Conservation (phyloP, 331 rosid species). For the Rosa hybrid region DNA sequence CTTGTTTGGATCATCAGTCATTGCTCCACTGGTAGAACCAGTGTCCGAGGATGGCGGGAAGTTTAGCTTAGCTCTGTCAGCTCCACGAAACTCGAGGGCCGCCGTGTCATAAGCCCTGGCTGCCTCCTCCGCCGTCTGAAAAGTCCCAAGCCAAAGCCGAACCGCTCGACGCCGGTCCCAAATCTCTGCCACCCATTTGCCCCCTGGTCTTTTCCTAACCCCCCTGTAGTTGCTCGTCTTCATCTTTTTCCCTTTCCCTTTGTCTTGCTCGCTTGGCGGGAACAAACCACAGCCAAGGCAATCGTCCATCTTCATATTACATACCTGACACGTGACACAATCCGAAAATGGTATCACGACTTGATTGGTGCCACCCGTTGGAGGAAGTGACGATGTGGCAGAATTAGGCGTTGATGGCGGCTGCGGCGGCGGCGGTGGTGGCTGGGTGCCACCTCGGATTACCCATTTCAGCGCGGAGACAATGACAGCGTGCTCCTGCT, state of each 20-base stretch:
- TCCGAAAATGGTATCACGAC: background rate
- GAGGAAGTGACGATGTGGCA: no score
- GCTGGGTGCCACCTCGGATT: constrained; percentile 13
- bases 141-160: constrained; percentile 65
- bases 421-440: no score
- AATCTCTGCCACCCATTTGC: constrained; percentile 66
- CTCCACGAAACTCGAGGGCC: constrained; percentile 55
- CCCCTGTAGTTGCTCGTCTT: constrained; percentile 46
- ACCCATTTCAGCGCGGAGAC: constrained; percentile 53
- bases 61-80: constrained; percentile 34
- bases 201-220: constrained; percentile 75
- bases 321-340: constrained; percentile 32
- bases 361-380: background rate
- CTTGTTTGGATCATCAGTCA: no score
- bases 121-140: constrained; percentile 57
- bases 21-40: no score
- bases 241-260: constrained; percentile 9
- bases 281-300: constrained; percentile 55
- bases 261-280: background rate
- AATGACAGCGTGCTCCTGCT: constrained; percentile 34
- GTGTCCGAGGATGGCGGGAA: no score
- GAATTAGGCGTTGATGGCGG: no score
- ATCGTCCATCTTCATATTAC: constrained; percentile 25
- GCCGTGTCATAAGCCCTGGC: constrained; percentile 56
- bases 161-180: constrained; percentile 44